phyloP scores from a whole-genome alignment of 2,329 filamentous ascomycete genomes.

The Fusarium longipes region DNA sequence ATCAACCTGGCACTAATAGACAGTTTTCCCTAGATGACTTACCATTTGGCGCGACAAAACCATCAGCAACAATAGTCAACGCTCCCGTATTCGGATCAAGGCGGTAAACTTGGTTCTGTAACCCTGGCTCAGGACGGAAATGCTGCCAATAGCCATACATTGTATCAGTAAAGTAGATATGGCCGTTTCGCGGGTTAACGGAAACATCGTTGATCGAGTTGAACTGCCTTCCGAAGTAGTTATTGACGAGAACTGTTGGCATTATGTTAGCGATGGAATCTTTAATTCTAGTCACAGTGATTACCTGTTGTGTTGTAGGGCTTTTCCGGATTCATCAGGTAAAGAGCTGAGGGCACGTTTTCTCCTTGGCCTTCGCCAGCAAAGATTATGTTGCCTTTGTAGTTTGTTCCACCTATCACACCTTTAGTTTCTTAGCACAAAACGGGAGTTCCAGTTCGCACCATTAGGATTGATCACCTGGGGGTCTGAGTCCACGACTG shows the following conservation, averaged over 20 bases:
- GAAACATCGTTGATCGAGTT: conserved; percentile 70
- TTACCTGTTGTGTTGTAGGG: conserved; percentile 63
- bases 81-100: conserved; percentile 62
- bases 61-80: conserved; percentile 67
- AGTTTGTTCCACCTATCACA: conserved; percentile 60
- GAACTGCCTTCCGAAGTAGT: conserved; percentile 69
- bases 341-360: conserved; percentile 42
- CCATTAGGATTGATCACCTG: conserved; percentile 63
- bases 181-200: conserved; percentile 63
- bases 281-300: too few relatives aligned
- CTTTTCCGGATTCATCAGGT: conserved; percentile 46
- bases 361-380: conserved; percentile 63
- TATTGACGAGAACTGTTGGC: conserved; percentile 62
- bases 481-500: conserved; percentile 56
- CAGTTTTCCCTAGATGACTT: neutral
- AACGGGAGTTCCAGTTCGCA: conserved; percentile 19
- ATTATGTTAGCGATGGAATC: neutral
- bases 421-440: neutral
- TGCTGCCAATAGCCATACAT: conserved; percentile 69
- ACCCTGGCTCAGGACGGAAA: conserved; percentile 63
- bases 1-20: neutral
- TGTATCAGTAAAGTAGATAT: conserved; percentile 74
- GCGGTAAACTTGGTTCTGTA: conserved; percentile 70
- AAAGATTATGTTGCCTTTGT: conserved; percentile 61
- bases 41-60: conserved; percentile 66